phyloP scores from a whole-genome alignment of 768 basidiomycete species.

The Pholiota microspora region DNA sequence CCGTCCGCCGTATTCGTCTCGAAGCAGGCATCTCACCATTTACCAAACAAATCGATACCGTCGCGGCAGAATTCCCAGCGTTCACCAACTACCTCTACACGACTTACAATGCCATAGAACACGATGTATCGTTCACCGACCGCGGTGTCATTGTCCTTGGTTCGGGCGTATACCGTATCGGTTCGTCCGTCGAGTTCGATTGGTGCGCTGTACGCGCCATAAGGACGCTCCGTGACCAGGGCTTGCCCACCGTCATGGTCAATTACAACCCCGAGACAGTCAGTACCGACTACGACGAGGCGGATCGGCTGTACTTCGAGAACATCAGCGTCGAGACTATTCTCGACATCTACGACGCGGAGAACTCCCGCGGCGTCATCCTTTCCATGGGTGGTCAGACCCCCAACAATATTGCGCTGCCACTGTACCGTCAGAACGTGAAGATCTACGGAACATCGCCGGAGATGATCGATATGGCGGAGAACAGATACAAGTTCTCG shows the following conservation, averaged over 20 bases:
- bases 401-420: slow-evolving; percentile 97
- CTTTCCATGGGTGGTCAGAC: slow-evolving; percentile 98
- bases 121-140: slow-evolving; percentile 88
- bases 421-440: slow-evolving; percentile 94
- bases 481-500: slow-evolving; percentile 99
- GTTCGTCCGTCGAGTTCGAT: slow-evolving; percentile 98
- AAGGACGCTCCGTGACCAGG: slow-evolving; percentile 91
- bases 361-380: slow-evolving; percentile 88
- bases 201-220: slow-evolving; percentile 99
- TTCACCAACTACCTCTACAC: slow-evolving; percentile 99
- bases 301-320: slow-evolving; percentile 97
- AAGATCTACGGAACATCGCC: slow-evolving; percentile 98
- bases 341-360: slow-evolving; percentile 93
- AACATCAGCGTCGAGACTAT: slow-evolving; percentile 97
- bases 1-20: slow-evolving; percentile 85
- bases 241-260: slow-evolving; percentile 96
- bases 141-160: slow-evolving; percentile 96
- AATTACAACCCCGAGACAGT: slow-evolving; percentile 99
- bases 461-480: slow-evolving; percentile 99
- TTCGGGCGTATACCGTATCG: slow-evolving; percentile 97
- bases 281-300: slow-evolving; percentile 98
- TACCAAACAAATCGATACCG: slow-evolving; percentile 99
- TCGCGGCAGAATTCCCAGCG: slow-evolving; percentile 98
- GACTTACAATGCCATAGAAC: slow-evolving; percentile 95
- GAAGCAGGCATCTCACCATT: slow-evolving; percentile 83